Base-by-base conservation (phyloP, 805 yeast genomes). In the Yamadazyma akitaensis region DNA sequence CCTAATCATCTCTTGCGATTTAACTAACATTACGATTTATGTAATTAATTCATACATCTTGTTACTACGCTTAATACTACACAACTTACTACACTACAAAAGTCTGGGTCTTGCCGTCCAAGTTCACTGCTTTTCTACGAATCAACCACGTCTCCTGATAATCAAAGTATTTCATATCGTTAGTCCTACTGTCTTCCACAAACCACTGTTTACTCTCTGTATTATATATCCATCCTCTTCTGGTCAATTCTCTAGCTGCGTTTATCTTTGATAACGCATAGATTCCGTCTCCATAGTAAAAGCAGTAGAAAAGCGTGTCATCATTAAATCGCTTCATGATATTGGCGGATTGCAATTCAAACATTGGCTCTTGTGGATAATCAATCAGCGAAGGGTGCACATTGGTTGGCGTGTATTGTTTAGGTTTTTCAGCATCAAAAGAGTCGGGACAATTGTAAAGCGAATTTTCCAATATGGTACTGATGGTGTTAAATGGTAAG, bases 371-470 rank as follows among this genome's bases (percentile, higher is more conserved):
- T 60, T 83, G 88, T 2, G 99, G 99, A 67, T 88, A 94, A 65
- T 84, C 88, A 18, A 86, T 79, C 33, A 94, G 88, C 7, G 96
- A 88, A 24, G 97, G 96, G 60, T 86, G 95, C 44, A 95, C 95
- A 54, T 82, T 81, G 18, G 79, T 76, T 6, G 97, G 92, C 41
- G 77, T 79, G 62, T 89, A 83, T 61, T 79, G 77, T 50, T 84
- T 79, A 14, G 97, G 96, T 55, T 74, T 79, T 58, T 92, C 97
- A 2, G 96, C 84, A 62, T 92, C 96, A 48, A 83, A 78, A 0
- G 98, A 88, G 66, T 94, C 98, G 0, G 99, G 98, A 62, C 97
- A 89, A 58, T 87, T 86, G 55, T 88, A 71, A 49, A 88, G 72
- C 2, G 97, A 90, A 1, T 85, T 78, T 61, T 88, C 95, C 53